Percentiles rank a stretch among this genome's conserved stretches.
These are phyloP conservation scores for Xylariaceae sp. DNA, from an alignment of 2,329 filamentous ascomycete species.

Conservation along the genomic window DNA sequence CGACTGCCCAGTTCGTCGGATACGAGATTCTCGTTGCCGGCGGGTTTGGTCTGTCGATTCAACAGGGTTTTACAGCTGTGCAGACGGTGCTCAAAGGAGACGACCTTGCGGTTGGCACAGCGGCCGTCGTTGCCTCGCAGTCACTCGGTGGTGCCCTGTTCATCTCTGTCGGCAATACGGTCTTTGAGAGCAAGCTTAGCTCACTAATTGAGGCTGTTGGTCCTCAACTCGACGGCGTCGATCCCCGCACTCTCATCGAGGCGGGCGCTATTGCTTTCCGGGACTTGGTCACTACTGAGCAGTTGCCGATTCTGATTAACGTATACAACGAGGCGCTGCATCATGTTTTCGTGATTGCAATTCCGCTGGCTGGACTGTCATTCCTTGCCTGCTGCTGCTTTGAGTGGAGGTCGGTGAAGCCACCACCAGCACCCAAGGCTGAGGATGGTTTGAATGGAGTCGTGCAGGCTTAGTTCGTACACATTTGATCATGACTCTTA, in stretches of 20 bases:
- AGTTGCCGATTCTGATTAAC: slow-evolving; percentile 13
- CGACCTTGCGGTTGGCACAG: slow-evolving; percentile 40
- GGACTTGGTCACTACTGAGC: slow-evolving; percentile 15
- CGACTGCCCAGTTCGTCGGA: slow-evolving; percentile 33
- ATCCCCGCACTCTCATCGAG: slow-evolving; percentile 15
- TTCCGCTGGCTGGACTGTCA: slow-evolving; percentile 20
- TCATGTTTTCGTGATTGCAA: slow-evolving; percentile 18
- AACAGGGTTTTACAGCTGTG: slow-evolving; percentile 37
- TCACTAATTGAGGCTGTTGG: slow-evolving; percentile 9
- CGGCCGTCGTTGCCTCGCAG: slow-evolving; percentile 39
- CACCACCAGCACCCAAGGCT: slow-evolving; percentile 1
- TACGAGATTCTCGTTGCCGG: slow-evolving; percentile 32
- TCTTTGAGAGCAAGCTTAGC: slow-evolving; percentile 35
- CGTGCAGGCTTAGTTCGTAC: slow-evolving; percentile 9
- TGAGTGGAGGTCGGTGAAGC: slow-evolving; percentile 25
- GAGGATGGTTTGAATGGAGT: background rate
- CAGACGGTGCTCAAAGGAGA: slow-evolving; percentile 36
- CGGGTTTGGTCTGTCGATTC: slow-evolving; percentile 37
- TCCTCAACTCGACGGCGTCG: slow-evolving; percentile 13
- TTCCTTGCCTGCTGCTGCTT: slow-evolving; percentile 21
- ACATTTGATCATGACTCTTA: background rate
- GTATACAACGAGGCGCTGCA: slow-evolving; percentile 21
- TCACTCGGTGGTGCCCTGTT: slow-evolving; percentile 44
- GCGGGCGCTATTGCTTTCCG: slow-evolving; percentile 25
- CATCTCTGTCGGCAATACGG: slow-evolving; percentile 42